Conservation (phyloP, 2,329 filamentous ascomycete species). For the Aspergillus pseudoterreus region DNA sequence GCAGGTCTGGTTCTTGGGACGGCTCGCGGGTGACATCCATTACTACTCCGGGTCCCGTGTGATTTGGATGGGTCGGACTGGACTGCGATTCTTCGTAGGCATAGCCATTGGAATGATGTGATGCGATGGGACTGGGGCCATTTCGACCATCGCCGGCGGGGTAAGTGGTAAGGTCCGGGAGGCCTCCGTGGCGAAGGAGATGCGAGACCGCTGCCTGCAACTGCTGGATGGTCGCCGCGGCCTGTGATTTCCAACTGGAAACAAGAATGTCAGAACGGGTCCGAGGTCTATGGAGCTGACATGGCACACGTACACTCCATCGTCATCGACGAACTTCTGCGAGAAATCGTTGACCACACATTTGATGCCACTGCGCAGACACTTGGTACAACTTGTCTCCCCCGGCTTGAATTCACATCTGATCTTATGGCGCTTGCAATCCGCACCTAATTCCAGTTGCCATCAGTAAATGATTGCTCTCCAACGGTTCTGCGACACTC, state of each 20-base stretch:
- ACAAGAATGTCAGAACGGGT: constrained; percentile 6
- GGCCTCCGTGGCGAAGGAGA: constrained; percentile 41
- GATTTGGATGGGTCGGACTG: constrained; percentile 19
- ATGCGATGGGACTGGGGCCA: constrained; percentile 25
- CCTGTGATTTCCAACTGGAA: constrained; percentile 44
- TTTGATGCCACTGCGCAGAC: constrained; percentile 47
- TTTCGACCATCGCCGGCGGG: constrained; percentile 24
- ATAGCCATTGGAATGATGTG: constrained; percentile 23
- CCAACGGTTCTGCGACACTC: constrained; percentile 16
- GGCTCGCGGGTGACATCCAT: constrained; percentile 46
- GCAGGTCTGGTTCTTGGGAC: constrained; percentile 41
- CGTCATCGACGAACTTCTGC: constrained; percentile 54
- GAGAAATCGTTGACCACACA: constrained; percentile 56
- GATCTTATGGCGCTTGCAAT: constrained; percentile 55
- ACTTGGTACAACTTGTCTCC: constrained; percentile 47
- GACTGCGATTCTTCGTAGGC: constrained; percentile 27
- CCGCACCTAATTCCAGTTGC: constrained; percentile 33
- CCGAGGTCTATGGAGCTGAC: not conserved
- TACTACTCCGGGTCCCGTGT: constrained; percentile 25
- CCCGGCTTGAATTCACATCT: constrained; percentile 51
- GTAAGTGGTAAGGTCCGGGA: constrained; percentile 41
- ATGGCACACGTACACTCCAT: constrained; percentile 43
- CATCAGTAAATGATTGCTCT: constrained; percentile 8
- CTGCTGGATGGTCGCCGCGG: constrained; percentile 39
- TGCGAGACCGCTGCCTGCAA: constrained; percentile 45